Conservation (phyloP, 331 rosid species). For the Stylosanthes scabra region DNA sequence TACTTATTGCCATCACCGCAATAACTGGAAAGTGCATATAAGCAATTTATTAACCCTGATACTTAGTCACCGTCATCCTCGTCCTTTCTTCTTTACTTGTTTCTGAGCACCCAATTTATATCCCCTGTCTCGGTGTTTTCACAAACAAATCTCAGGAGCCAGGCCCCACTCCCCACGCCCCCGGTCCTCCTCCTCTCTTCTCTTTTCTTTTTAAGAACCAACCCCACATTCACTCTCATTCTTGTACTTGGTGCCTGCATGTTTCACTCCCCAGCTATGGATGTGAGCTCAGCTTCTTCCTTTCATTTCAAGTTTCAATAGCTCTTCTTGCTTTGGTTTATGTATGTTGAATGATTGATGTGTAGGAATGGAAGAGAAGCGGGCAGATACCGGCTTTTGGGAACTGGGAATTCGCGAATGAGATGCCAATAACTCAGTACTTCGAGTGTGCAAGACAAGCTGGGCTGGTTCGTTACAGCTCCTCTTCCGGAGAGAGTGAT, state of each 20-base stretch:
- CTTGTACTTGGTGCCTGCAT: not conserved
- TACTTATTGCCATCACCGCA: not conserved
- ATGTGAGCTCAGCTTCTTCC: constrained; percentile 26
- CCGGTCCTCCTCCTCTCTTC: constrained; percentile 29
- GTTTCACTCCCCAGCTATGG: constrained; percentile 36
- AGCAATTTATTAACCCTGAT: too few relatives aligned
- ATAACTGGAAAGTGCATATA: constrained; percentile 25
- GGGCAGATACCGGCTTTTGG: constrained; percentile 94
- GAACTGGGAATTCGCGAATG: constrained; percentile 84
- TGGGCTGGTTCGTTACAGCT: constrained; percentile 79
- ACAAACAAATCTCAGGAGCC: not conserved
- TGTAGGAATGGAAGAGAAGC: constrained; percentile 64
- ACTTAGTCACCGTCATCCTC: too few relatives aligned
- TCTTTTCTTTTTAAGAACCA: not conserved
- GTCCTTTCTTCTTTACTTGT: constrained; percentile 28
- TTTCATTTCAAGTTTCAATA: not conserved
- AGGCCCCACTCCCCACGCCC: too few relatives aligned
- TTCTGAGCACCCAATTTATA: constrained; percentile 42
- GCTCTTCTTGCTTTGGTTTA: too few relatives aligned
- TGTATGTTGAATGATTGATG: constrained; percentile 1
- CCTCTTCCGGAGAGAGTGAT: constrained; percentile 73
- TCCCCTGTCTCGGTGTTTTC: too few relatives aligned
- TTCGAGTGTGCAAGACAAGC: constrained; percentile 89
- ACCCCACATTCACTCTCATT: not conserved
- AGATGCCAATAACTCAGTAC: constrained; percentile 89